These are phyloP conservation scores for Canavalia ensiformis DNA, from an alignment of 306 rosid species.

Conservation along the genomic window DNA sequence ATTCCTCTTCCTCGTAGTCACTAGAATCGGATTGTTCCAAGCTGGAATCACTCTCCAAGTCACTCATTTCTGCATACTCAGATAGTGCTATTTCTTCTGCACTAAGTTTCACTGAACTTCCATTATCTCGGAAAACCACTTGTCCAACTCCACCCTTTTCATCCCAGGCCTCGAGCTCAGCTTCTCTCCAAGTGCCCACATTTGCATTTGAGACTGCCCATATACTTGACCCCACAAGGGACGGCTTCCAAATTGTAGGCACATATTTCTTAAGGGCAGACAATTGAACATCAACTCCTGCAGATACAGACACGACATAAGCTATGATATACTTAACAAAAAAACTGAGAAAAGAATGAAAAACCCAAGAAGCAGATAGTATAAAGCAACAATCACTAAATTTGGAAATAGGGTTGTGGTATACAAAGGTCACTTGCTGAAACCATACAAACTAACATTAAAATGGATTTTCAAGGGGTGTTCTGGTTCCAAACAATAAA, in stretches of 20 bases:
- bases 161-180: constrained; percentile 93
- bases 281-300: constrained; percentile 84
- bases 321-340: constrained; percentile 31
- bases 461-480: background rate
- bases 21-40: constrained; percentile 68
- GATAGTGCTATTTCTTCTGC: constrained; percentile 72
- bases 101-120: constrained; percentile 75
- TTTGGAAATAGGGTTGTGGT: constrained; percentile 12
- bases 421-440: background rate
- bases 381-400: constrained; percentile 9
- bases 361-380: background rate
- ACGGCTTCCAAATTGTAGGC: constrained; percentile 78
- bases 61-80: constrained; percentile 68
- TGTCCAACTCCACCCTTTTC: constrained; percentile 67
- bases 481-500: constrained; percentile 11
- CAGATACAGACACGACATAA: constrained; percentile 26
- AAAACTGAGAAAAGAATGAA: background rate
- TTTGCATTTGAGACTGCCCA: constrained; percentile 77
- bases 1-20: constrained; percentile 68
- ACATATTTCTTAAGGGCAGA: constrained; percentile 73
- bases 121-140: constrained; percentile 88
- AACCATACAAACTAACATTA: constrained; percentile 16
- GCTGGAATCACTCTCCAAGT: constrained; percentile 72
- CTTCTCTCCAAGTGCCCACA: constrained; percentile 84
- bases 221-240: constrained; percentile 79